Base-by-base conservation (phyloP, 139 green algal species). In the Closterium sp. region DNA sequence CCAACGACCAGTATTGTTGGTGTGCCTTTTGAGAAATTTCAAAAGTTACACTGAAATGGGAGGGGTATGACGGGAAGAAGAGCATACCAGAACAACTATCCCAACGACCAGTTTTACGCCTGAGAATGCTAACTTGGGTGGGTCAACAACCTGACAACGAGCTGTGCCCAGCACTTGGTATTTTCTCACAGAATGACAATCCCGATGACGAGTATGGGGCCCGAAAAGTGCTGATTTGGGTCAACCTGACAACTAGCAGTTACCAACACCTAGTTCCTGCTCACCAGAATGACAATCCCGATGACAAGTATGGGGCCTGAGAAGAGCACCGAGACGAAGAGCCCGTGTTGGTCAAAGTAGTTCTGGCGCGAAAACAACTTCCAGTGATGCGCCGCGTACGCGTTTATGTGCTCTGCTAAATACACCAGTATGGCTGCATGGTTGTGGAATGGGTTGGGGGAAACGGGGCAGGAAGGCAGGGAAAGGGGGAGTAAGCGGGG, bases 311-410 rank as follows among this genome's bases (percentile, higher is more conserved):
- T n/a, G 1, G 86, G 86, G 13, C 86, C 86, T 50, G 86, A 89
- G 86, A 89, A 42, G 22, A 89, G 7, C 22, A 42, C 30, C 9
- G 86, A 89, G 28, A 89, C 31, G 2, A 89, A 89, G 31, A 89
- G 31, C 30, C 86, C 86, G 22, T 89, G 17, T 42, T 45, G 86
- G 31, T 89, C 86, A 5, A 89, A 89, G 86, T 89, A 89, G 86
- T 89, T 45, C 21, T 89, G 86, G 31, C 86, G 86, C 5, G 86
- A 89, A 31, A 89, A 89, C 22, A 13, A 2, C 30, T 89, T 89
- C 86, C 86, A 89, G 86, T 89, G 86, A 30, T 62, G 31, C 17
- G 31, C 86, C 19, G 29, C 86, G 9, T 45, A 50, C 28, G 31
- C 31, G 31, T 89, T 89, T n/a, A 89, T 34, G 22, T 30, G 27